phyloP scores from a whole-genome alignment of 352 stramenopile genomes.

The Elongisporangium senticosum region DNA sequence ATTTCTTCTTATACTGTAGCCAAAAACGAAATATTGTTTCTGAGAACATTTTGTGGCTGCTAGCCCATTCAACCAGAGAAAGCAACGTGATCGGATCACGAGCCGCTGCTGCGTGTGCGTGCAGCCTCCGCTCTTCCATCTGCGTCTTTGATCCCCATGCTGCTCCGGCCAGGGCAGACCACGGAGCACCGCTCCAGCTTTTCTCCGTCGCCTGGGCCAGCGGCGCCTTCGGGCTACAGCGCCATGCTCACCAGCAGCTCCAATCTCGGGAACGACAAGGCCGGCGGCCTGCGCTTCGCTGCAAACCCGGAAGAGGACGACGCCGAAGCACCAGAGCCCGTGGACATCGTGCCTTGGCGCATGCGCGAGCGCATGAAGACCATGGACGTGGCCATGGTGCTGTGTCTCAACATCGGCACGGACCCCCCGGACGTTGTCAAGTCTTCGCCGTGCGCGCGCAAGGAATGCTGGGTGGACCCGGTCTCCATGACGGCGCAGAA shows the following conservation, averaged over 20 bases:
- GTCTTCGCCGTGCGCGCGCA: slow-evolving; percentile 92
- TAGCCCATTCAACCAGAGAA: not conserved
- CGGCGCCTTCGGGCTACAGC: not conserved
- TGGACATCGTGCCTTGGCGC: slow-evolving; percentile 73
- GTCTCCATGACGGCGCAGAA: slow-evolving; percentile 92
- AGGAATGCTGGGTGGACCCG: slow-evolving; percentile 99
- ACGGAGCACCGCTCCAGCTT: not conserved
- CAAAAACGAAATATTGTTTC: not conserved
- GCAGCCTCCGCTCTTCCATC: not conserved
- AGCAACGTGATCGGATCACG: not conserved
- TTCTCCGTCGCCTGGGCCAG: not conserved
- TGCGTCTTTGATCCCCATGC: not conserved
- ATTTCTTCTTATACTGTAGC: not conserved
- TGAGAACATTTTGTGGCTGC: not conserved
- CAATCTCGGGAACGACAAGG: slow-evolving; percentile 1
- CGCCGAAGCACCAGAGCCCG: slow-evolving; percentile 8
- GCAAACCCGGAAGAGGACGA: slow-evolving; percentile 30
- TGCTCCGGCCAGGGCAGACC: not conserved
- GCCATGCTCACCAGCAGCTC: not conserved
- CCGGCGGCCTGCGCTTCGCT: slow-evolving; percentile 62
- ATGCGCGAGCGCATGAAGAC: slow-evolving; percentile 89
- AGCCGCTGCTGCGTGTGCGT: not conserved
- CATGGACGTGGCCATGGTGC: slow-evolving; percentile 93
- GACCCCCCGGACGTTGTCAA: slow-evolving; percentile 97
- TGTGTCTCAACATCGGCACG: slow-evolving; percentile 98